These are phyloP conservation scores for Funneliformis caledonium DNA, from an alignment of 371 early-diverging fungal species.

Conservation along the genomic window DNA sequence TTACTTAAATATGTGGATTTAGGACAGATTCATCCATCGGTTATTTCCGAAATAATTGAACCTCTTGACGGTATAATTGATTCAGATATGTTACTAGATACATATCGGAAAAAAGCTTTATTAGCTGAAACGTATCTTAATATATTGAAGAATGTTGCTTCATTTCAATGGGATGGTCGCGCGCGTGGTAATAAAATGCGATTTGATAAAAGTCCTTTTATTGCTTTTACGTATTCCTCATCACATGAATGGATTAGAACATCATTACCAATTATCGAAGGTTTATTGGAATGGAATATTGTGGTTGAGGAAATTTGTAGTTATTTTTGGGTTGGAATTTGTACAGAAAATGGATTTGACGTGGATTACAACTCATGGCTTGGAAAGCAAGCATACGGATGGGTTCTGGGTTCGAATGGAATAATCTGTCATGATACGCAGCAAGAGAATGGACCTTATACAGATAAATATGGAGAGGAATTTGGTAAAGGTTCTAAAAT, in stretches of 20 bases:
- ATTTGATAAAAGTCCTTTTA: not conserved
- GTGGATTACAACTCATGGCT: slow-evolving; percentile 10
- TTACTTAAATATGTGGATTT: slow-evolving; percentile 8
- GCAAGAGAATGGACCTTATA: not conserved
- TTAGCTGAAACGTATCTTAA: not conserved
- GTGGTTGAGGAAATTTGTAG: slow-evolving; percentile 1
- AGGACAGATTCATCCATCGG: slow-evolving; percentile 11
- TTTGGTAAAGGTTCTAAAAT: not conserved
- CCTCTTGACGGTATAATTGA: not conserved
- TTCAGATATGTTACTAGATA: not conserved
- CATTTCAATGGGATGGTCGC: not conserved
- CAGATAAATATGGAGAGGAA: not conserved
- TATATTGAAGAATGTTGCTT: not conserved
- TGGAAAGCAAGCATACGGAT: not conserved
- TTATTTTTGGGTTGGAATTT: slow-evolving; percentile 22
- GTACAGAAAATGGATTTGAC: not conserved
- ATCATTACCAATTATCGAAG: slow-evolving; percentile 1
- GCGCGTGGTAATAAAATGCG: not conserved
- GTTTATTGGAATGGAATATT: slow-evolving; percentile 25
- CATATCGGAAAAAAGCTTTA: not conserved
- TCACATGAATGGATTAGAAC: slow-evolving; percentile 6
- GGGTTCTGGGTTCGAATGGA: slow-evolving; percentile 27
- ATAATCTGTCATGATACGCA: not conserved
- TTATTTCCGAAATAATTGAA: slow-evolving; percentile 21
- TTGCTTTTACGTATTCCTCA: not conserved